Evolutionary conservation across 495 filamentous ascomycete genomes (phyloP).

Genomic region (Xylaria grammica): DNA sequence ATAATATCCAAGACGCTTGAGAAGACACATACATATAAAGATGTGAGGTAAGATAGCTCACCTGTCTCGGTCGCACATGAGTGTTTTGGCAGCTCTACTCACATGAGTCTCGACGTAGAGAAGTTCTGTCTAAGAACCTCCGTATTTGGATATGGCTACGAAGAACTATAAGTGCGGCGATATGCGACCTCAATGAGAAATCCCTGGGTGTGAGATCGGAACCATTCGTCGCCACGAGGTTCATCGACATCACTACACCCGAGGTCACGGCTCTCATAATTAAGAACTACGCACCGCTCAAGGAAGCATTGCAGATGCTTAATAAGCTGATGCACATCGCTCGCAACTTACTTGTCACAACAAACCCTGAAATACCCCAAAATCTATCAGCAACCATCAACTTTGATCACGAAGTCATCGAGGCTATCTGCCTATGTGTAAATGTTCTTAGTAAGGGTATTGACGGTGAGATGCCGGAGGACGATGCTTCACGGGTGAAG

Average conservation of each 20-base stretch:
- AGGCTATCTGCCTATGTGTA: conserved; percentile 81
- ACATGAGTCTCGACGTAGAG: conserved; percentile 45
- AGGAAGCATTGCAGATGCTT: conserved; percentile 81
- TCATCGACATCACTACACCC: conserved; percentile 56
- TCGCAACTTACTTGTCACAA: conserved; percentile 81
- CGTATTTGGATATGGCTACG: conserved; percentile 74
- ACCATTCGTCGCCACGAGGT: conserved; percentile 47
- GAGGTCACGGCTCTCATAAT: conserved; percentile 76
- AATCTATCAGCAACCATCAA: conserved; percentile 80
- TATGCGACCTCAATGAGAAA: conserved; percentile 66
- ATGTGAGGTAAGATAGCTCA: conserved; percentile 57
- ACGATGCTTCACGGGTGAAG: conserved; percentile 58
- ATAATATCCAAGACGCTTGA: conserved; percentile 59
- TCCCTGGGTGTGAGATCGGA: conserved; percentile 55
- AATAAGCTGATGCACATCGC: conserved; percentile 86
- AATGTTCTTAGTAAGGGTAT: conserved; percentile 88
- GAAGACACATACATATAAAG: conserved; percentile 56
- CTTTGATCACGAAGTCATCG: conserved; percentile 83
- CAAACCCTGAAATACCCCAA: conserved; percentile 74
- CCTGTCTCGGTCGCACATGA: conserved; percentile 29
- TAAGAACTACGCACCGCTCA: conserved; percentile 72
- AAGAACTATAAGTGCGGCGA: conserved; percentile 52
- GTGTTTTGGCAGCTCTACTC: conserved; percentile 41
- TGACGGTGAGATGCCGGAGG: conserved; percentile 78
- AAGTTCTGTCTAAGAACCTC: conserved; percentile 61